Percentiles rank a stretch among this genome's conserved stretches.
Conservation (phyloP, 495 filamentous ascomycete genomes). For the Aspergillus olivimuriae region DNA sequence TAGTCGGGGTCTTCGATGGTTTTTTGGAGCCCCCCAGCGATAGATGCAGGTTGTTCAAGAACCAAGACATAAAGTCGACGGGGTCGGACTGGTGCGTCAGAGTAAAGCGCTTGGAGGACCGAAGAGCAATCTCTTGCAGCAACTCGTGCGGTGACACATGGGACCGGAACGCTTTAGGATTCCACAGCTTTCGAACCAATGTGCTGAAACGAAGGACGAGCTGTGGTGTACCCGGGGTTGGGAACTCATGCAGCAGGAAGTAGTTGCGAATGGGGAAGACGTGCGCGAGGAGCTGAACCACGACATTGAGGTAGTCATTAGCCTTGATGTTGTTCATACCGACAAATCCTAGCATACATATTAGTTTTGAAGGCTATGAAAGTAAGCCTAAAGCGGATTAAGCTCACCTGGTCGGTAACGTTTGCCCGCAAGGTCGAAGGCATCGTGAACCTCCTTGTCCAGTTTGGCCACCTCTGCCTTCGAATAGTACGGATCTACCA, state of each 20-base stretch:
- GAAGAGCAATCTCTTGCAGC: constrained; percentile 85
- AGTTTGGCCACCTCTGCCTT: constrained; percentile 71
- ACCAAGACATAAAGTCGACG: constrained; percentile 95
- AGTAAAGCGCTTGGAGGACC: constrained; percentile 86
- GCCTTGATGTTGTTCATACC: constrained; percentile 99
- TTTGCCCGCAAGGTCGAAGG: constrained; percentile 72
- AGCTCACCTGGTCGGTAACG: constrained; percentile 75
- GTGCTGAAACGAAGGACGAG: constrained; percentile 76
- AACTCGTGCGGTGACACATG: constrained; percentile 98
- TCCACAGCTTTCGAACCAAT: constrained; percentile 96
- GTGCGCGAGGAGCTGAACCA: constrained; percentile 90
- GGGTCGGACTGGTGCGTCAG: constrained; percentile 90
- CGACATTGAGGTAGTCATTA: constrained; percentile 97
- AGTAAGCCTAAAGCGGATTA: constrained; percentile 4
- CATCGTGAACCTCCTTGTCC: constrained; percentile 67
- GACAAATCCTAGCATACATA: constrained; percentile 61
- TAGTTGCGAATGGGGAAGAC: constrained; percentile 86
- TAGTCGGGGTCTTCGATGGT: constrained; percentile 55
- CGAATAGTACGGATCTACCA: constrained; percentile 84
- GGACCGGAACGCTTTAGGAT: constrained; percentile 90
- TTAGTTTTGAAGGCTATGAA: constrained; percentile 6
- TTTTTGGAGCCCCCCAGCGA: constrained; percentile 87
- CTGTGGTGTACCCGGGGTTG: constrained; percentile 43
- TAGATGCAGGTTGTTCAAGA: constrained; percentile 90
- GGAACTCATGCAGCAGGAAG: constrained; percentile 70